Base-by-base conservation (phyloP, 495 filamentous ascomycete genomes). In the Jackrogersella multiformis region DNA sequence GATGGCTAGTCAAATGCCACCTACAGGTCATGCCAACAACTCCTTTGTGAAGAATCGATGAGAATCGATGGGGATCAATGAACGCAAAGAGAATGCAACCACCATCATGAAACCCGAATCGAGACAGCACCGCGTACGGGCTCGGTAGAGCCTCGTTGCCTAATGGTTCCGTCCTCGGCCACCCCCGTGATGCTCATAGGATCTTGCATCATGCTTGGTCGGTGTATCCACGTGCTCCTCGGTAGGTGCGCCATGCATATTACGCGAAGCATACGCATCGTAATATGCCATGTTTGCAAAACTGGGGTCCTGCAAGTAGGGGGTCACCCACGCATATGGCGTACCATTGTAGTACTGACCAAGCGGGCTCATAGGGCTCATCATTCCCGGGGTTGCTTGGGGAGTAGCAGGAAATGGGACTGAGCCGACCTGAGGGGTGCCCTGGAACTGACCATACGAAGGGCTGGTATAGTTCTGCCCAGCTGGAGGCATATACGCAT, bases 261-360 rank as follows among this genome's bases (percentile, higher is more conserved):
- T 18, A 18, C 15, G 26, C 18, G 52, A 35, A 2, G 42, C 8
- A 41, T 55, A 64, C 7, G 23, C 5, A 2, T 56, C 9, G 16
- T 32, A 64, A 10, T 49, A 64, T 5, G 9, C 18, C 56, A 61
- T 30, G n/a, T 24, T 2, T 26, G 34, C 55, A 18, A 36, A 56
- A 18, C 41, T 51, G 9, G 66, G 61, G 12, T 65, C 66, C 16
- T 69, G 66, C 6, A 69, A 56, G 18, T 69, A 69, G 4, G 66
- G 66, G 0, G 66, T 69, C 38, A 57, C 44, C 66, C 66, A 69
- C 13, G 42, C 13, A 7, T 53, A 53, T 0, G 61, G 61, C 2
- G 59, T 49, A 0, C n/a, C n/a, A n/a, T 24, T 10, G 23, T 69
- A 69, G 26, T 54, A 63, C 3, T 42, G 13, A 35, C 16, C 28